phyloP scores from a whole-genome alignment of 768 basidiomycete genomes.

The Psilocybe cyanescens region DNA sequence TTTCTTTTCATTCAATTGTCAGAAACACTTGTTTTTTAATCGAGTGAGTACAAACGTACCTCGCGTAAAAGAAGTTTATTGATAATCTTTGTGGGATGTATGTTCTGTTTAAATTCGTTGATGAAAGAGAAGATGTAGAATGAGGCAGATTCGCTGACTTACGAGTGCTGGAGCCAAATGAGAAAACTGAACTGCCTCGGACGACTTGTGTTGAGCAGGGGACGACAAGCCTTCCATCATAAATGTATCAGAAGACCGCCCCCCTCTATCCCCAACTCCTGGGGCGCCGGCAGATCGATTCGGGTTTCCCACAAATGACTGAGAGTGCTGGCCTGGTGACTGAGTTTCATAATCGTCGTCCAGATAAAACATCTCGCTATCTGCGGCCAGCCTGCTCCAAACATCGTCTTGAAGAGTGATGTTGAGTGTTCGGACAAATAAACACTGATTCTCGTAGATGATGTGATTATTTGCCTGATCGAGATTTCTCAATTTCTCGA shows the following conservation, averaged over 20 bases:
- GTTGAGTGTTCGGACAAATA: constrained; percentile 17
- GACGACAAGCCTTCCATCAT: not conserved
- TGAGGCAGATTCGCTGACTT: not conserved
- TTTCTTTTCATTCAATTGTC: not conserved
- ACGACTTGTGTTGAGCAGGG: not conserved
- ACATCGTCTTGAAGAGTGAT: constrained; percentile 5
- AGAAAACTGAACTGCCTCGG: not conserved
- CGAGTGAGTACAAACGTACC: not conserved
- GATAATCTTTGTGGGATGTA: constrained; percentile 1
- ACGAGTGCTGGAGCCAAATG: not conserved
- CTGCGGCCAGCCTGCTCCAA: not conserved
- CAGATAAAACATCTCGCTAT: not conserved
- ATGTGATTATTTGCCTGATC: not conserved
- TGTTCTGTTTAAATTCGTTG: not conserved
- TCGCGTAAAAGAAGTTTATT: constrained; percentile 3
- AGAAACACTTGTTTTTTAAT: not conserved
- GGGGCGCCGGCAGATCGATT: not conserved
- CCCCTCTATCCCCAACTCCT: not conserved
- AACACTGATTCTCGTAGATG: constrained; percentile 8
- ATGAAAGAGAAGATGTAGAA: not conserved
- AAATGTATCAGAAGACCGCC: not conserved
- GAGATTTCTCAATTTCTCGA: not conserved
- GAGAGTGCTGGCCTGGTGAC: not conserved
- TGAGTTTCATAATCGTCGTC: not conserved
- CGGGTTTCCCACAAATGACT: not conserved